Evolutionary conservation across 345 rosid species (phyloP), one percentile per base, ranked within the genome.

Genomic region (Heritiera fomes): DNA sequence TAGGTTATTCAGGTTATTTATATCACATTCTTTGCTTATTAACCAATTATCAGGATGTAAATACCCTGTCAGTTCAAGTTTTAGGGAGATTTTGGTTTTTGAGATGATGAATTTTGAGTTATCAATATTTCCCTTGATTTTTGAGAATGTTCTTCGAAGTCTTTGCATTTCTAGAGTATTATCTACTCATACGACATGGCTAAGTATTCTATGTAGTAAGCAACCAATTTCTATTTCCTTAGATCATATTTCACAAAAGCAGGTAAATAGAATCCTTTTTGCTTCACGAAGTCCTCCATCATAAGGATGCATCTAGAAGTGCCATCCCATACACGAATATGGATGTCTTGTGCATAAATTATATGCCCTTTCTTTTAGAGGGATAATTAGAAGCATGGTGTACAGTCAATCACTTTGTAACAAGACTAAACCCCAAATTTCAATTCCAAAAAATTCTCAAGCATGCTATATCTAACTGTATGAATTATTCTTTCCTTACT

Each of bases 401-500:
- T 28, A 70, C 46, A 71, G 40, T 52, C 61, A 17, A 50, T 9
- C 28, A 52, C 30, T 17, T 32, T 15, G 30, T 9, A 71, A 71
- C 23, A 71, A 71, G 11, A 32, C 61, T 71, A 5, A 71, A 8
- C 46, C 15, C 61, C 61, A 71, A 50, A 32, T 14, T 32, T 12
- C 14, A 50, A 71, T 46, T 32, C 75, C 28, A 8, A 52, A 23
- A 50, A 32, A 15, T 32, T 71, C 62, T 30, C 46, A 38, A 71
- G 23, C 15, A 17, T 55, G 32, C 30, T 32, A 15, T 52, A 52
- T 53, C 4, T 4, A 50, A 14, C 60, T 50, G 40, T 14, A 30
- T 5, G 18, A 71, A 50, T 28, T 49, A 49, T 50, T 49, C 75
- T 38, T 50, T 28, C 28, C 75, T 71, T 71, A 52, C 30, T 71